phyloP scores from a whole-genome alignment of 352 stramenopile genomes.

The Globisporangium okanoganense region DNA sequence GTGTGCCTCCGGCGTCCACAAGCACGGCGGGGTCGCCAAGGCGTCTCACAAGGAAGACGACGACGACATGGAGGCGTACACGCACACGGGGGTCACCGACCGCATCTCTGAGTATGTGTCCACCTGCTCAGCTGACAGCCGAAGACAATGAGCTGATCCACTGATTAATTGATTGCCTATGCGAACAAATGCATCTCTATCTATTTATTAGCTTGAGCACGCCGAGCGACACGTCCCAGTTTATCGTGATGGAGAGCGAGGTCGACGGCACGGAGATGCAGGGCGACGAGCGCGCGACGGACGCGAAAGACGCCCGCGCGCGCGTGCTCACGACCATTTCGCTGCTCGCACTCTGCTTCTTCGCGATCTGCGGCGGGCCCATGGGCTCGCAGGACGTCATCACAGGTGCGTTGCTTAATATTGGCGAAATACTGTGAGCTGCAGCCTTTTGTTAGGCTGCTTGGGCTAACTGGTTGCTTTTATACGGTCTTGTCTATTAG shows the following conservation, averaged over 20 bases:
- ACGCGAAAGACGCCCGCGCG: constrained; percentile 6
- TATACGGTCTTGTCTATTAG: constrained; percentile 6
- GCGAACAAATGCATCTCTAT: background rate
- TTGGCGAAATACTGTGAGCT: background rate
- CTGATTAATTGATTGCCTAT: constrained; percentile 1
- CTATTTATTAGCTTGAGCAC: constrained; percentile 4
- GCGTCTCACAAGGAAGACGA: background rate
- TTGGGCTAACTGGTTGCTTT: background rate
- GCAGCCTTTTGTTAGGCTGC: background rate
- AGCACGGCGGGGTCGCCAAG: background rate
- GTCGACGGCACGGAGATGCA: constrained; percentile 9
- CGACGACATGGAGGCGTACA: constrained; percentile 4
- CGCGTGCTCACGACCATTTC: constrained; percentile 32
- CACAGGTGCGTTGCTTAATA: constrained; percentile 14
- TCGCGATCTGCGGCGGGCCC: constrained; percentile 41
- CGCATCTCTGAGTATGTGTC: constrained; percentile 18
- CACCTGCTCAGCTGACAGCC: background rate
- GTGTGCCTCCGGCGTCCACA: background rate
- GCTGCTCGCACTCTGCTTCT: constrained; percentile 56
- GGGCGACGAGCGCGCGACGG: background rate
- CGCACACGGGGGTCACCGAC: constrained; percentile 11
- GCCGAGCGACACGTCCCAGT: constrained; percentile 14
- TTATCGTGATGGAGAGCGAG: constrained; percentile 17
- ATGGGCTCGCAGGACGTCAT: constrained; percentile 41
- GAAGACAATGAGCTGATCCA: too few species aligned